These are phyloP conservation scores for Butyriboletus loyo DNA, from an alignment of 768 basidiomycete species.

Conservation along the genomic window DNA sequence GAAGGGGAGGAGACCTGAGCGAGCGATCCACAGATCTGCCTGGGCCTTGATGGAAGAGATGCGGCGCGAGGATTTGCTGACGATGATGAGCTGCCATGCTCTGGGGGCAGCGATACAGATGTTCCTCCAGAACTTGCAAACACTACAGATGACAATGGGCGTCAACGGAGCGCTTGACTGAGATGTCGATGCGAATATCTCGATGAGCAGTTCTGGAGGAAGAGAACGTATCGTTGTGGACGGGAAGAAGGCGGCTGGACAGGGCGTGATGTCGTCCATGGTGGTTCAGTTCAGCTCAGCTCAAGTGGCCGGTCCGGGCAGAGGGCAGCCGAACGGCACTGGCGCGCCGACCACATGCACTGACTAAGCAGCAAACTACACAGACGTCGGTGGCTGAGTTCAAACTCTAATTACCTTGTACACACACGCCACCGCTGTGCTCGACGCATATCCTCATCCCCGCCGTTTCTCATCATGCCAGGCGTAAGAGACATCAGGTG, in stretches of 20 bases:
- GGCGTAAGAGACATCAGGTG: constrained; percentile 82
- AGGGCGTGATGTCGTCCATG: neutral
- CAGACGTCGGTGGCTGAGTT: constrained; percentile 37
- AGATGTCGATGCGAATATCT: constrained; percentile 50
- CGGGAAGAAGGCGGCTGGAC: neutral
- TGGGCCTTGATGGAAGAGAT: constrained; percentile 43
- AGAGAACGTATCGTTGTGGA: constrained; percentile 31
- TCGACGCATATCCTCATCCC: constrained; percentile 35
- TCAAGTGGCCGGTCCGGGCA: neutral
- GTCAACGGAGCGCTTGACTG: constrained; percentile 43
- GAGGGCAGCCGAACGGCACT: no score
- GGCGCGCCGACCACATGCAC: no score
- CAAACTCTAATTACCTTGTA: constrained; percentile 36
- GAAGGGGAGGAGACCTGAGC: constrained; percentile 53
- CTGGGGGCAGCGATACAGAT: constrained; percentile 52
- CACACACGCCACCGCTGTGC: constrained; percentile 50
- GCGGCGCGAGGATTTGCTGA: constrained; percentile 42
- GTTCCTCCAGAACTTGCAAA: constrained; percentile 59
- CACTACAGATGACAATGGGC: constrained; percentile 47
- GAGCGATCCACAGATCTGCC: constrained; percentile 51
- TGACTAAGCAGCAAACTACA: constrained; percentile 45
- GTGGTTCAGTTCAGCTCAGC: neutral
- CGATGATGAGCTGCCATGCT: constrained; percentile 57
- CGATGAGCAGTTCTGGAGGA: constrained; percentile 61
- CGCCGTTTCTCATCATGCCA: constrained; percentile 54